Percentiles rank a stretch among this genome's conserved stretches.
These are phyloP conservation scores for Xylariaceae sp. DNA, from an alignment of 2,329 filamentous ascomycete genomes.

Conservation along the genomic window DNA sequence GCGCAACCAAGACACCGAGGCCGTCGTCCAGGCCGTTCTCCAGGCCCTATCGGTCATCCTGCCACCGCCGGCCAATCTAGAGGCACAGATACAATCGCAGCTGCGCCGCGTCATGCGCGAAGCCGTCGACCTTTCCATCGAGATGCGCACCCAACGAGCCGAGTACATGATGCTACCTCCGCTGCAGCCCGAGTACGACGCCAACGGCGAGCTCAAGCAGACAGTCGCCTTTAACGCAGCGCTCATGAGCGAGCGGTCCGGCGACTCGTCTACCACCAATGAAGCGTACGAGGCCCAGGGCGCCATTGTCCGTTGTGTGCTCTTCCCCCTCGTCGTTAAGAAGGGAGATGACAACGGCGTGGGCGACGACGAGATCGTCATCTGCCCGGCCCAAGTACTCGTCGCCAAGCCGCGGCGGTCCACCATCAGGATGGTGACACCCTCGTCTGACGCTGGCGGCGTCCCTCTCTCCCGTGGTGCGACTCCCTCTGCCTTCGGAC, in stretches of 20 bases:
- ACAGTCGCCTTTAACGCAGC: constrained; percentile 89
- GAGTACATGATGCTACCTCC: constrained; percentile 99
- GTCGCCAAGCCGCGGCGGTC: constrained; percentile 51
- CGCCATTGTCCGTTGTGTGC: constrained; percentile 80
- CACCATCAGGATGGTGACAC: constrained; percentile 36
- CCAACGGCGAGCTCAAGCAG: constrained; percentile 79
- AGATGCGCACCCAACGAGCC: constrained; percentile 94
- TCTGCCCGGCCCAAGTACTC: constrained; percentile 90
- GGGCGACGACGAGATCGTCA: constrained; percentile 90
- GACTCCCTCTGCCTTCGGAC: constrained; percentile 22
- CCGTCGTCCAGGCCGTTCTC: constrained; percentile 88
- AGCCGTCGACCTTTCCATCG: constrained; percentile 84
- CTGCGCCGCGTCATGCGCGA: constrained; percentile 82
- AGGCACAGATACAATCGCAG: constrained; percentile 75
- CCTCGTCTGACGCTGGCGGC: constrained; percentile 49
- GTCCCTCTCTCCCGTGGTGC: constrained; percentile 31
- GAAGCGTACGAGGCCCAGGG: constrained; percentile 72
- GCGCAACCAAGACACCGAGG: constrained; percentile 84
- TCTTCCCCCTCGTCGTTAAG: constrained; percentile 95
- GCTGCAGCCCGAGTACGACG: constrained; percentile 89
- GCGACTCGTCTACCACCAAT: constrained; percentile 57
- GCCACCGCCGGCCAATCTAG: constrained; percentile 76
- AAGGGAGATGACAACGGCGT: constrained; percentile 84
- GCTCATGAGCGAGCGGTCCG: constrained; percentile 89
- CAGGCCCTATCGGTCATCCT: constrained; percentile 77